Base-by-base conservation (phyloP, 192 early-diverging fungal genomes). In the Coemansia sp. region DNA sequence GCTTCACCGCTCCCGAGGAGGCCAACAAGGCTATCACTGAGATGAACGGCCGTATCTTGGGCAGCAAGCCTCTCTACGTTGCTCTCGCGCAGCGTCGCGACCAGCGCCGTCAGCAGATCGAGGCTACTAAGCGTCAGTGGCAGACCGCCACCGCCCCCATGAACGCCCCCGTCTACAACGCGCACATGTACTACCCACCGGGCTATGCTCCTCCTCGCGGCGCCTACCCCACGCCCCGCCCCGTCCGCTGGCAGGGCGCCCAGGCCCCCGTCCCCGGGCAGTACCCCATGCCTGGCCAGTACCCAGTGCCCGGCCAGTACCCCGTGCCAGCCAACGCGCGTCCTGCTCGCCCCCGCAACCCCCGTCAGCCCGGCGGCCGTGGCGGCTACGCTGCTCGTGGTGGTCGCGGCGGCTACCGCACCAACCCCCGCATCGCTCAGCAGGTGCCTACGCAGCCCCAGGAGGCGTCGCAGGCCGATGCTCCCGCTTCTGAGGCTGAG, bases 51-150 rank as follows among this genome's bases (percentile, higher is more conserved):
- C 91, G 94, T 68, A 94, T 98, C 87, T 80, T 95, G 61, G 90
- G 90, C 65, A 80, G 76, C 83, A 99, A 99, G 87, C 97, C 97
- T 53, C 91, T 99, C 70, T 99, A 98, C 76, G 97, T 99, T 48
- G 96, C 94, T 55, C 86, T 97, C 37, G 95, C 95, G 68, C 97
- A 99, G 85, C 93, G 96, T 82, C 95, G 97, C 85, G 97, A 99
- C 66, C 89, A 91, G 73, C 90, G 97, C 65, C 89, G 93, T 75
- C 91, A 92, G 60, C 95, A 99, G 84, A 90, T 98, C 66, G 94
- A 95, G 80, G 93, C 95, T 18, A 93, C 95, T 82, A 92, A 95
- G 79, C 89, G 91, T 67, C 95, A 97, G 83, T 88, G 95, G 68
- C 88, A 85, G 41, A 66, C 70, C 20, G 62, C 59, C 23, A 56